phyloP scores from a whole-genome alignment of 257 asterid species.

The Jacaranda copaia region DNA sequence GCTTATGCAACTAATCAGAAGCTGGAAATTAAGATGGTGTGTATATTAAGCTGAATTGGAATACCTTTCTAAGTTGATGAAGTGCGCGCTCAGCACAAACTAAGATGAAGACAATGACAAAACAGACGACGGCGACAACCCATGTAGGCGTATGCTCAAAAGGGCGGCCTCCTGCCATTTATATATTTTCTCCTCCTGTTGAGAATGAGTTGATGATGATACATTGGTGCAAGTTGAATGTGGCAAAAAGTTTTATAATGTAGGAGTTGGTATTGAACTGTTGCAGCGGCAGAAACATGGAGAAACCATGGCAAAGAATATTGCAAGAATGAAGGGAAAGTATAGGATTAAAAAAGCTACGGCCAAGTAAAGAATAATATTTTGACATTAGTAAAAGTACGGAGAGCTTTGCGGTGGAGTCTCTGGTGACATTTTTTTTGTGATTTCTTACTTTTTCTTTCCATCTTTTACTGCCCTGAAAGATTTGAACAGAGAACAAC shows the following conservation, averaged over 20 bases:
- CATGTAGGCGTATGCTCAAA: conserved; percentile 42
- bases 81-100: conserved; percentile 58
- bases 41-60: too few relatives aligned
- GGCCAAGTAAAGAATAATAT: not conserved
- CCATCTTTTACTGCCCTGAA: too few relatives aligned
- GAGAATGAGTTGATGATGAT: too few relatives aligned
- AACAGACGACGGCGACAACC: conserved; percentile 51
- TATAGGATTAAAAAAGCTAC: too few relatives aligned
- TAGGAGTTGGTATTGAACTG: too few relatives aligned
- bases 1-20: not conserved
- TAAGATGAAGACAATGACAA: conserved; percentile 57
- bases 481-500: too few relatives aligned
- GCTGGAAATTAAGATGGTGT: not conserved
- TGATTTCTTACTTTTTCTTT: too few relatives aligned
- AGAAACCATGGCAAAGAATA: not conserved
- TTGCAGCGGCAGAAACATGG: too few relatives aligned
- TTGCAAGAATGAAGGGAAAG: not conserved
- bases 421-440: too few relatives aligned
- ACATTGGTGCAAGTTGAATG: not conserved
- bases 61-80: conserved; percentile 68
- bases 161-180: conserved; percentile 26
- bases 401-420: too few relatives aligned
- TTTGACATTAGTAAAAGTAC: not conserved
- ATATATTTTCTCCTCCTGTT: too few relatives aligned
- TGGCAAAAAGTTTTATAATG: not conserved